A percentile compares a stretch with the other conserved stretches of the same genome.
phyloP scores from a whole-genome alignment of 495 filamentous ascomycete species.

The Penicillium crystallinum region DNA sequence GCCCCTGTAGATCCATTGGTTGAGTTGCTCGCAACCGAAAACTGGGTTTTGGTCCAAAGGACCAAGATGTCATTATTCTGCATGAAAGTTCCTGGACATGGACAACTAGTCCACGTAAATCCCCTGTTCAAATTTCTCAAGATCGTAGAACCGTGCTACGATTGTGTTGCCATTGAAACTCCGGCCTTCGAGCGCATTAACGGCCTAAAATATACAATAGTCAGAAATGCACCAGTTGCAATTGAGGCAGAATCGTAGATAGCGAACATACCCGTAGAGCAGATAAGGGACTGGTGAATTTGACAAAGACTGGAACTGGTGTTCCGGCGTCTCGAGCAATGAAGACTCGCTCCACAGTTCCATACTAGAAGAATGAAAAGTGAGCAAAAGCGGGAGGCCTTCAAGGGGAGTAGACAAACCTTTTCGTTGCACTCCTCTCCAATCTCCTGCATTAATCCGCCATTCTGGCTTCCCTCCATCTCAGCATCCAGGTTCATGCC shows the following conservation, averaged over 20 bases:
- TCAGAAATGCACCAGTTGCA: conserved; percentile 5
- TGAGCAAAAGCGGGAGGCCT: neutral
- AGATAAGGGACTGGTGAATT: conserved; percentile 75
- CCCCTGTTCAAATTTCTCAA: conserved; percentile 71
- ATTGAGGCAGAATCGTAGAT: neutral
- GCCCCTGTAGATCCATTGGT: neutral
- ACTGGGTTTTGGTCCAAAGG: neutral
- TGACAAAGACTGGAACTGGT: conserved; percentile 73
- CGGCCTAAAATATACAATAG: conserved; percentile 51
- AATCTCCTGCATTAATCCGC: conserved; percentile 84
- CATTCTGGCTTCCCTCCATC: conserved; percentile 49
- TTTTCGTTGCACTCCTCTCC: conserved; percentile 85
- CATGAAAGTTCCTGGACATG: neutral
- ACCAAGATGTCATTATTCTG: neutral
- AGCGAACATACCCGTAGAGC: conserved; percentile 63
- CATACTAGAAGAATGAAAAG: conserved; percentile 52
- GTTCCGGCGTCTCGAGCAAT: conserved; percentile 54
- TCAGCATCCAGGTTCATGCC: conserved; percentile 71
- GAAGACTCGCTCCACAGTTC: conserved; percentile 76
- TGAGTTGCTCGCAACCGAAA: neutral
- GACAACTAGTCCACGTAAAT: conserved; percentile 48
- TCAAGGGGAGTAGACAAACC: conserved; percentile 31
- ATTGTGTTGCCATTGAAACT: conserved; percentile 85
- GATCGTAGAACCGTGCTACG: conserved; percentile 69
- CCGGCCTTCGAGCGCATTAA: conserved; percentile 78